Percentiles rank a stretch among this genome's conserved stretches.
Conservation (phyloP, 805 yeast genomes). For the Suhomyces emberorum region DNA sequence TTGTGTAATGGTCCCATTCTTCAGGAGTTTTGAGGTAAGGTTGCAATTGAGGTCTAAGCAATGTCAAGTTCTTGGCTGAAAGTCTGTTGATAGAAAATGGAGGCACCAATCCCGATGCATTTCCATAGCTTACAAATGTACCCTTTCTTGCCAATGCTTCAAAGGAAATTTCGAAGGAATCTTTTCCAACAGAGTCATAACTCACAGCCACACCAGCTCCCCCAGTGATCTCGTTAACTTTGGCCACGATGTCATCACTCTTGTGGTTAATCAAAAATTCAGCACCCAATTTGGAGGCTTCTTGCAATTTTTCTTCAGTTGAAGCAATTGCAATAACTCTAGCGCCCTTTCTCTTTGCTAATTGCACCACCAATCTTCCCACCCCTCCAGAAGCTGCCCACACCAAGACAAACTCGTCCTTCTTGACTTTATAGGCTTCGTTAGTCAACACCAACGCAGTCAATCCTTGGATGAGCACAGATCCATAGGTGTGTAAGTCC, state of each 20-base stretch:
- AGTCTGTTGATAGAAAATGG: conserved; percentile 56
- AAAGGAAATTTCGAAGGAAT: conserved; percentile 64
- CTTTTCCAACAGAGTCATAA: conserved; percentile 77
- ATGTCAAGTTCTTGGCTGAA: conserved; percentile 58
- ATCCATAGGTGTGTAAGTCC: conserved; percentile 54
- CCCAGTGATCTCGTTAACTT: conserved; percentile 56
- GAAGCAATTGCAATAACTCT: conserved; percentile 85
- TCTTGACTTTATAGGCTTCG: conserved; percentile 63
- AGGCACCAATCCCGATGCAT: conserved; percentile 80
- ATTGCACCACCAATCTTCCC: conserved; percentile 68
- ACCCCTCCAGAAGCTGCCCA: conserved; percentile 98
- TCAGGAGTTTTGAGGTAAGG: conserved; percentile 52
- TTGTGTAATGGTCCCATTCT: conserved; percentile 50
- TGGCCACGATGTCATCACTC: conserved; percentile 53
- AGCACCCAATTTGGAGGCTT: conserved; percentile 75
- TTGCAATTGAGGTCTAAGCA: conserved; percentile 61
- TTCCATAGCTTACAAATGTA: conserved; percentile 73
- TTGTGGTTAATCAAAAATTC: conserved; percentile 58
- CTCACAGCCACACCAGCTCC: conserved; percentile 68
- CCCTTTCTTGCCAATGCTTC: conserved; percentile 67
- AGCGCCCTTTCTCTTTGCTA: conserved; percentile 63
- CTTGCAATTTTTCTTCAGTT: conserved; percentile 61
- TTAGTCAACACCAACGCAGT: conserved; percentile 72
- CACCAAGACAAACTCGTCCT: conserved; percentile 69
- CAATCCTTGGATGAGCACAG: conserved; percentile 64